phyloP scores from a whole-genome alignment of 352 stramenopile genomes.

The Phytophthora melonis region DNA sequence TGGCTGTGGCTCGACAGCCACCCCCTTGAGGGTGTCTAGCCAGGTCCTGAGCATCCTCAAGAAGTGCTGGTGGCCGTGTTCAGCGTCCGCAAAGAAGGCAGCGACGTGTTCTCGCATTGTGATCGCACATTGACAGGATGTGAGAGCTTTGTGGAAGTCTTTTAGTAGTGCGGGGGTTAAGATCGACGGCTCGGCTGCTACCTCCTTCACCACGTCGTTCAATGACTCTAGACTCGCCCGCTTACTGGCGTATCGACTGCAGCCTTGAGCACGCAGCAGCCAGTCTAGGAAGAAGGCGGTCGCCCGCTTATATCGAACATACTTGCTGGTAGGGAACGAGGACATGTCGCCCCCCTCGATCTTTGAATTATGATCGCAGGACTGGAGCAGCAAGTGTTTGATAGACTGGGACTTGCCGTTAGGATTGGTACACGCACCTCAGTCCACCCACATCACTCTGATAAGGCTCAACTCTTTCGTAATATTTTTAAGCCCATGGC shows the following conservation, averaged over 20 bases:
- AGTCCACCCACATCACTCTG: too few species aligned
- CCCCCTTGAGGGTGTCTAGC: not conserved
- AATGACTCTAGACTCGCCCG: not conserved
- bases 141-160: conserved; percentile 20
- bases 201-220: not conserved
- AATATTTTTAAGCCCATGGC: too few species aligned
- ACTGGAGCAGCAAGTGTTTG: too few species aligned
- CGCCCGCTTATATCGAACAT: not conserved
- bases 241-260: not conserved
- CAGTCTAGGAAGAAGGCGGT: not conserved
- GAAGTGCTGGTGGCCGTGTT: conserved; percentile 4
- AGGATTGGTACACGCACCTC: too few species aligned
- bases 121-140: conserved; percentile 21
- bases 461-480: too few species aligned
- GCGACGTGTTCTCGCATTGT: conserved; percentile 20
- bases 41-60: conserved; percentile 1
- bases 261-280: not conserved
- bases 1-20: not conserved
- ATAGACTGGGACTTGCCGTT: too few species aligned
- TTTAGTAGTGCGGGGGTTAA: conserved; percentile 15
- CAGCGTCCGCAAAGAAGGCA: conserved; percentile 13
- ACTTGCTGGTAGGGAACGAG: not conserved
- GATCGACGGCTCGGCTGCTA: not conserved
- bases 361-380: too few species aligned
- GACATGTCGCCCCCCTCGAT: not conserved